Evolutionary conservation across 345 rosid genomes (phyloP).

Genomic region (Melastoma malabathricum): DNA sequence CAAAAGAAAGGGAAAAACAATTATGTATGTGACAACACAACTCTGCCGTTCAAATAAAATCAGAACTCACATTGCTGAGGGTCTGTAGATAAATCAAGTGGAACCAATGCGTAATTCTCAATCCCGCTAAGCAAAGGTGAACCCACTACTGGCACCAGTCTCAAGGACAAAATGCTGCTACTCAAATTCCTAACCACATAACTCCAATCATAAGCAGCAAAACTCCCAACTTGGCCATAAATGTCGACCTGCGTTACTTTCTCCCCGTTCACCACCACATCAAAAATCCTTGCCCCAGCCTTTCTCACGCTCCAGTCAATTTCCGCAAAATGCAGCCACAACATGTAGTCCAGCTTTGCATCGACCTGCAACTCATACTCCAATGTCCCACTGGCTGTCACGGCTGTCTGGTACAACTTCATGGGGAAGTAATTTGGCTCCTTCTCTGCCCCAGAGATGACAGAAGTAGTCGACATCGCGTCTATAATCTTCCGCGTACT

Average conservation of each 20-base stretch:
- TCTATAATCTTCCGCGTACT: slow-evolving; percentile 15
- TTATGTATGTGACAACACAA: background rate
- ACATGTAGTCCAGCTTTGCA: slow-evolving; percentile 77
- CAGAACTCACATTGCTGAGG: slow-evolving; percentile 62
- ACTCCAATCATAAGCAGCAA: slow-evolving; percentile 41
- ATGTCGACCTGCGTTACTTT: slow-evolving; percentile 69
- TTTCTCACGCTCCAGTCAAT: slow-evolving; percentile 56
- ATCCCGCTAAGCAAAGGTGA: slow-evolving; percentile 68
- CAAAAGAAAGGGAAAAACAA: slow-evolving; percentile 4
- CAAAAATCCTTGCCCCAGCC: slow-evolving; percentile 64
- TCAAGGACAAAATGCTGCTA: slow-evolving; percentile 41
- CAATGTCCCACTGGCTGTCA: slow-evolving; percentile 31
- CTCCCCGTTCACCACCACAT: slow-evolving; percentile 49
- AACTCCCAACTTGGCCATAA: slow-evolving; percentile 45
- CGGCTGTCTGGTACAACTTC: slow-evolving; percentile 86
- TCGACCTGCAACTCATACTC: slow-evolving; percentile 63
- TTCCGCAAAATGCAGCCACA: slow-evolving; percentile 97
- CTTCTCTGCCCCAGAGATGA: slow-evolving; percentile 33
- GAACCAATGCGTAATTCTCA: slow-evolving; percentile 85
- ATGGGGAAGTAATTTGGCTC: slow-evolving; percentile 80
- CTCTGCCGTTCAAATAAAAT: no score
- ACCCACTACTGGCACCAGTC: slow-evolving; percentile 47
- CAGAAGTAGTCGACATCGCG: slow-evolving; percentile 30
- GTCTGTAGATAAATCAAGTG: slow-evolving; percentile 62
- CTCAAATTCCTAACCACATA: slow-evolving; percentile 56